phyloP scores from a whole-genome alignment of 176 grass and related monocot species.

The Aegilops speltoides region DNA sequence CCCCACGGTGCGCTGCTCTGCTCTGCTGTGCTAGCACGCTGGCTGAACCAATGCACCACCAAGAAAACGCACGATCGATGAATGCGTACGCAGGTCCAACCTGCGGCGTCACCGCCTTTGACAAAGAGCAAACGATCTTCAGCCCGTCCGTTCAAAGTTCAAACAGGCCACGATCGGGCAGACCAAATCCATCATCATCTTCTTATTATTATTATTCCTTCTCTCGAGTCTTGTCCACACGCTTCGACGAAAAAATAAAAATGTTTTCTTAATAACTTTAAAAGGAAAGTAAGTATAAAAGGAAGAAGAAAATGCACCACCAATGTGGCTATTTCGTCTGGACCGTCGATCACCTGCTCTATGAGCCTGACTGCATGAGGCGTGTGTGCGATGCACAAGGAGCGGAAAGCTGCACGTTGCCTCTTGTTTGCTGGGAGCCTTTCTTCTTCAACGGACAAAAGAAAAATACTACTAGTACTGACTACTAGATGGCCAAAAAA shows the following conservation, averaged over 20 bases:
- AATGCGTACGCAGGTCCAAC: too few relatives aligned
- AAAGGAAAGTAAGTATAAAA: background rate
- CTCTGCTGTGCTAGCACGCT: background rate
- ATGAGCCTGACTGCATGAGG: background rate
- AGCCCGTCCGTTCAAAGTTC: background rate
- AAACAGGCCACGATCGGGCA: background rate
- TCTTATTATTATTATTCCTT: background rate
- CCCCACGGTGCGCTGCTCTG: background rate
- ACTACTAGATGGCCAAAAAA: background rate
- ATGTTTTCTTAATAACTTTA: background rate
- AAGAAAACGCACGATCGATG: background rate
- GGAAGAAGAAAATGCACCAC: background rate
- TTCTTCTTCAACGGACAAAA: background rate
- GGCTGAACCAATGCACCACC: slow-evolving; percentile 22
- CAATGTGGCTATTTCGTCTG: background rate
- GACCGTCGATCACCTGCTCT: slow-evolving; percentile 23
- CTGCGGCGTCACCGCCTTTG: background rate
- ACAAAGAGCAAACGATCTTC: background rate
- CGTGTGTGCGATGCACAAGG: background rate
- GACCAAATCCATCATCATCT: slow-evolving; percentile 15
- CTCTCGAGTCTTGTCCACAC: background rate
- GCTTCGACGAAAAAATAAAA: background rate
- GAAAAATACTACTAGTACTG: background rate
- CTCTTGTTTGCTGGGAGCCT: background rate
- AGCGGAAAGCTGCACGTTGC: background rate